A percentile compares a stretch with the other conserved stretches of the same genome.
Conservation (phyloP, 2,329 filamentous ascomycete species). For the Epichloe aotearoae region DNA sequence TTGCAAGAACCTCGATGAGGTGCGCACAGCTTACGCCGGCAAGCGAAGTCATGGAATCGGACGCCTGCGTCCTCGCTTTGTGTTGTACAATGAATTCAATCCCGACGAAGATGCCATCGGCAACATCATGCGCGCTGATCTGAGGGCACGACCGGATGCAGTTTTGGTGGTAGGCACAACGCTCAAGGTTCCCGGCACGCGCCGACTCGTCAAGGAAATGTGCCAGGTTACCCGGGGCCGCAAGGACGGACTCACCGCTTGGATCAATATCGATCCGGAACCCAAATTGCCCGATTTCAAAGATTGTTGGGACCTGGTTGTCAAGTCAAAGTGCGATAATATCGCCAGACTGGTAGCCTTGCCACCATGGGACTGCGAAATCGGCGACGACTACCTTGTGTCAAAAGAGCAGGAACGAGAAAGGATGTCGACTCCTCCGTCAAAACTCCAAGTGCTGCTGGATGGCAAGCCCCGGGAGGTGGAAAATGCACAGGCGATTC, state of each 20-base stretch:
- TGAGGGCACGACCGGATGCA: conserved; percentile 76
- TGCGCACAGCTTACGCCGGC: conserved; percentile 62
- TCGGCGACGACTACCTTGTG: conserved; percentile 36
- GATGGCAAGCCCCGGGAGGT: conserved; percentile 26
- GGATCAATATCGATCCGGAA: conserved; percentile 84
- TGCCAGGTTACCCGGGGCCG: conserved; percentile 74
- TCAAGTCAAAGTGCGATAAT: conserved; percentile 76
- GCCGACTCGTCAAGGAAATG: conserved; percentile 80
- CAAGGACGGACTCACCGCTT: conserved; percentile 75
- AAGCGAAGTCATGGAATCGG: conserved; percentile 92
- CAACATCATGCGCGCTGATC: conserved; percentile 72
- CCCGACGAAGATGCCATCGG: conserved; percentile 95
- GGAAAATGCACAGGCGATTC: conserved; percentile 35
- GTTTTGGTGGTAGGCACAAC: conserved; percentile 93
- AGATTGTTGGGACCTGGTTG: conserved; percentile 84
- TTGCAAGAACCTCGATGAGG: conserved; percentile 62
- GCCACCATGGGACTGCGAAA: conserved; percentile 42
- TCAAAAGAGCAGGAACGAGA: conserved; percentile 31
- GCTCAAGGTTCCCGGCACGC: conserved; percentile 86
- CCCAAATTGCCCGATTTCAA: conserved; percentile 76
- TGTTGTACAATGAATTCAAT: conserved; percentile 94
- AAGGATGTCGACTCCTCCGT: conserved; percentile 15
- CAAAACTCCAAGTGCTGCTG: conserved; percentile 10
- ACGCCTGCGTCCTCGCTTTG: conserved; percentile 78
- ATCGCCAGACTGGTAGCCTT: conserved; percentile 62